phyloP scores from a whole-genome alignment of 163 green algal genomes.

The Botryococcus braunii region DNA sequence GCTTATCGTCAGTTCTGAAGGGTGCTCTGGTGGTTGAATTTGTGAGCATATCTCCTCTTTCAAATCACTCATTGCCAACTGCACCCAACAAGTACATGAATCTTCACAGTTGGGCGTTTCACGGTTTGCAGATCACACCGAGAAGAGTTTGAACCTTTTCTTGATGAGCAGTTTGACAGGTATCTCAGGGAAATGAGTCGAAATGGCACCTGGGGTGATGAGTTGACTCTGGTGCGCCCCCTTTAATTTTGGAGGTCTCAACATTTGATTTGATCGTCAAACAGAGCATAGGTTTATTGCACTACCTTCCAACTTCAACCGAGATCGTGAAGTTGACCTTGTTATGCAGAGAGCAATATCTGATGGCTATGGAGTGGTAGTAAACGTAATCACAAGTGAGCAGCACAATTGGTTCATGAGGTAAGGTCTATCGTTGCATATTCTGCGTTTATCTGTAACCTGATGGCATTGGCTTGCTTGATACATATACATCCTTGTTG shows the following conservation, averaged over 20 bases:
- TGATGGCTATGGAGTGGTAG: constrained; percentile 44
- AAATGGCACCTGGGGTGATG: constrained; percentile 57
- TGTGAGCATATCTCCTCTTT: background rate
- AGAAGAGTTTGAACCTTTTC: constrained; percentile 43
- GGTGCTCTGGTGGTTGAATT: background rate
- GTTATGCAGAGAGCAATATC: constrained; percentile 48
- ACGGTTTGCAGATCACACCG: constrained; percentile 9
- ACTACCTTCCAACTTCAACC: too few species aligned
- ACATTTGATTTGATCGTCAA: too few species aligned
- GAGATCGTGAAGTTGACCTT: too few species aligned
- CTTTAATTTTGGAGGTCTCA: too few species aligned
- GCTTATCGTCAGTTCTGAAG: background rate
- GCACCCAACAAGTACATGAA: background rate
- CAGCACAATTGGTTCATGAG: constrained; percentile 42
- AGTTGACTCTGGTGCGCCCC: constrained; percentile 47
- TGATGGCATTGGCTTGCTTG: too few species aligned
- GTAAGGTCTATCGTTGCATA: too few species aligned
- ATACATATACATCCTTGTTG: too few species aligned
- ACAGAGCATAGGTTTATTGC: too few species aligned
- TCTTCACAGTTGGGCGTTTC: background rate
- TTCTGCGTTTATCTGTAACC: too few species aligned
- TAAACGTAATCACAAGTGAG: constrained; percentile 59
- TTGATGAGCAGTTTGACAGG: constrained; percentile 48
- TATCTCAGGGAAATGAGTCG: constrained; percentile 46
- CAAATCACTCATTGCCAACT: background rate